Evolutionary conservation across 768 basidiomycete species (phyloP), one percentile per base, ranked within the genome.

Genomic region (Boletus pseudo-olivaceus): DNA sequence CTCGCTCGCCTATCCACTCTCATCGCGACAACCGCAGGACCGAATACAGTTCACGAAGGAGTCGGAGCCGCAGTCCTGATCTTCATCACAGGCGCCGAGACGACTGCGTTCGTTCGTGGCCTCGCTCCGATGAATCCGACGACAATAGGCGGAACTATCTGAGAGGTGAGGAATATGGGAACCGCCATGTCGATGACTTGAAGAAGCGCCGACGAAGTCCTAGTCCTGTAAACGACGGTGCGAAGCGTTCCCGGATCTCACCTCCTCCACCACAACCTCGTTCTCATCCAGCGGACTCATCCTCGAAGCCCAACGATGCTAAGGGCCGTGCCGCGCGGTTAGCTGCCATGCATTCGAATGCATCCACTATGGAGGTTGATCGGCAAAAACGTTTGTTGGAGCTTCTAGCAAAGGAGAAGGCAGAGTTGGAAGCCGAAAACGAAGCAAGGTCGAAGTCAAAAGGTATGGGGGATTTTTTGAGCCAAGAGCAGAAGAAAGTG

Each of bases 311-410:
- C 33, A 61, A 67, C 47, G 55, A 61, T 48, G 66, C 71, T 8
- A 76, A 79, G 1, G 87, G 86, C 29, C 87, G 94, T 33, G 85
- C 85, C 4, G 88, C 90, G 27, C 85, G 90, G n/a, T 76, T 98
- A 29, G 95, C 92, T 0, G 88, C 93, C 5, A 98, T 98, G 96
- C 73, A 85, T 23, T 72, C 79, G 2, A 82, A 87, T 54, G 96
- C 96, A 1, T 69, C 75, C n/a, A 69, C 71, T 8, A 78, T 93
- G 74, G 80, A 82, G 43, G 68, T 70, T 1, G 85, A 93, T 42
- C 84, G 95, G 26, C 82, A 87, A 55, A 81, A 84, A 58, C 82
- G 89, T 20, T 74, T 98, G 10, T 76, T 82, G 4, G 75, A 76
- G 17, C 67, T 92, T 51, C 73, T 92, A 27, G 84, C 83, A 67